Evolutionary conservation across 257 asterid species (phyloP).

Genomic region (Apocynum venetum): DNA sequence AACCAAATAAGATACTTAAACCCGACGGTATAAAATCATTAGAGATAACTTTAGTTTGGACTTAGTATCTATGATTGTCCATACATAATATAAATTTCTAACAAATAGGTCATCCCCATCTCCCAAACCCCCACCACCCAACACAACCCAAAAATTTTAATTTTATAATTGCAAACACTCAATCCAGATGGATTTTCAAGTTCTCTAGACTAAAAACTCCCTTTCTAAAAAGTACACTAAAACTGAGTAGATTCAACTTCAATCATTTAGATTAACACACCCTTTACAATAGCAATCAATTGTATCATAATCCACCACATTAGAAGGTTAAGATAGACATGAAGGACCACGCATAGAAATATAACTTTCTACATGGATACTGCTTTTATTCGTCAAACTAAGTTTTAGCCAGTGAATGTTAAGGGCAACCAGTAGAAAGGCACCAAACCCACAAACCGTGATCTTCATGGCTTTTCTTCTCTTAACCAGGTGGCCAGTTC

Average conservation of each 20-base stretch:
- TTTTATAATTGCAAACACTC: too few species aligned
- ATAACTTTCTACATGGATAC: background rate
- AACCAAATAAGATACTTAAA: too few species aligned
- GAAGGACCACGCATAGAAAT: background rate
- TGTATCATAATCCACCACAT: background rate
- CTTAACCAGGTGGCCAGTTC: constrained; percentile 99
- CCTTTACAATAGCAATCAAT: background rate
- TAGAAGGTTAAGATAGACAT: background rate
- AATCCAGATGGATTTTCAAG: too few species aligned
- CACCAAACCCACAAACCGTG: background rate
- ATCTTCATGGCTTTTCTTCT: background rate
- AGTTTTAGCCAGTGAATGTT: background rate
- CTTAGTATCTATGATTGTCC: too few species aligned
- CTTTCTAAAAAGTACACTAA: too few species aligned
- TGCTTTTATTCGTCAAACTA: background rate
- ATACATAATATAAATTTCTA: too few species aligned
- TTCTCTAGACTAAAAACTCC: too few species aligned
- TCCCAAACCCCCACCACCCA: too few species aligned
- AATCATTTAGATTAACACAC: background rate
- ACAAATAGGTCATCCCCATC: too few species aligned
- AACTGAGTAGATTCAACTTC: background rate
- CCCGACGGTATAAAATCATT: too few species aligned
- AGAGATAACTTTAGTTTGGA: too few species aligned
- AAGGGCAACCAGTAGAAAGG: background rate
- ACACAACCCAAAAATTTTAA: too few species aligned